Conservation (phyloP, 78 protist genomes). For the Guillardia theta region DNA sequence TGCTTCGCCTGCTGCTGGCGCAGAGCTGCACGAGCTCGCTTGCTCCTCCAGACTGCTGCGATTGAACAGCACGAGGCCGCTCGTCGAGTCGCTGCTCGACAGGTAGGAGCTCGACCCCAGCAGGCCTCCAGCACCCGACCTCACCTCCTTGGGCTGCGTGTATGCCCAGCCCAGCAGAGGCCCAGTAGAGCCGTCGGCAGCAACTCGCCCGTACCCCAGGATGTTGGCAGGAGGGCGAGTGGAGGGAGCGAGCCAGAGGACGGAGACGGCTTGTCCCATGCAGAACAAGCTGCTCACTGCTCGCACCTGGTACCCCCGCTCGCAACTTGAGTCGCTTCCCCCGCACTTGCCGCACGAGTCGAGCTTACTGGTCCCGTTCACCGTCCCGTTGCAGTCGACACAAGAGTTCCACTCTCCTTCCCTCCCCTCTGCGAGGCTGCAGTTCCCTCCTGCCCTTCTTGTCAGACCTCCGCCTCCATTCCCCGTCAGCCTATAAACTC, state of each 20-base stretch:
- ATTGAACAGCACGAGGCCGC: neutral
- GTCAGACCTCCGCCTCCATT: too few relatives aligned
- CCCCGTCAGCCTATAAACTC: too few relatives aligned
- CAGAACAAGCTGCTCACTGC: neutral
- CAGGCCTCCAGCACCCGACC: neutral
- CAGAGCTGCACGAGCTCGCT: too few relatives aligned
- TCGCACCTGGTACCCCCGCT: neutral
- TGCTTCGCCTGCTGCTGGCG: too few relatives aligned
- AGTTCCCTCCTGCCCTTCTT: neutral
- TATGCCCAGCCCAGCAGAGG: neutral
- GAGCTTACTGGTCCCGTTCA: neutral
- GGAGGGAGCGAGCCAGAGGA: neutral
- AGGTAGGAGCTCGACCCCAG: neutral
- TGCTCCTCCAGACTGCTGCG: neutral
- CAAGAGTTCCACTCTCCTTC: neutral
- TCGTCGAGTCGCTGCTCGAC: neutral
- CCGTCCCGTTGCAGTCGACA: neutral
- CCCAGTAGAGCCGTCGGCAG: neutral
- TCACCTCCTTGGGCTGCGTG: neutral
- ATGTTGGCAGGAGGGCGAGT: neutral
- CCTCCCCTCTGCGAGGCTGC: neutral
- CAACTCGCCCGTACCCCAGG: neutral
- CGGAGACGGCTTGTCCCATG: neutral
- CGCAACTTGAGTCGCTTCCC: neutral
- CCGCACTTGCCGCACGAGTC: slow-evolving; percentile 9